A percentile compares a stretch with the other conserved stretches of the same genome.
Conservation (phyloP, 768 basidiomycete species). For the Calocybe gangraenosa region DNA sequence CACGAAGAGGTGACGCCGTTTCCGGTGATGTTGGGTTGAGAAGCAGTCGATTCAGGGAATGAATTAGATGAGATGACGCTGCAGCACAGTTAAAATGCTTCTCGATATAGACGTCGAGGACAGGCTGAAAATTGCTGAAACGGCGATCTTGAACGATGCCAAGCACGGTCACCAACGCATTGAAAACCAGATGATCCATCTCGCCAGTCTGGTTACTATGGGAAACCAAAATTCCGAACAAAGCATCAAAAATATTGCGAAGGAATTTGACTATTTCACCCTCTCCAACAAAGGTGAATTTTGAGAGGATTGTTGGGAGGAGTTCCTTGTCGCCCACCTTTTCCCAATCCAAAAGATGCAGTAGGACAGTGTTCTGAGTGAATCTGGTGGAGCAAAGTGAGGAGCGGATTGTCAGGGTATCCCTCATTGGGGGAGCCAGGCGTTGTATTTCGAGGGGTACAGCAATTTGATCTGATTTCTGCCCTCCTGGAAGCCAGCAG, state of each 20-base stretch:
- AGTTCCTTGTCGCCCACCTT: conserved; percentile 57
- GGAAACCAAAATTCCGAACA: conserved; percentile 86
- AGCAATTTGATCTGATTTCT: conserved; percentile 54
- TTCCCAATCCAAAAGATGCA: conserved; percentile 82
- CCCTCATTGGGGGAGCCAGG: conserved; percentile 65
- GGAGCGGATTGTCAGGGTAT: conserved; percentile 77
- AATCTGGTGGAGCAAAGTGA: conserved; percentile 90
- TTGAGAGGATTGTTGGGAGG: conserved; percentile 67
- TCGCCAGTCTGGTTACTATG: conserved; percentile 68
- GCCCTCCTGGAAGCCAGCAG: conserved; percentile 51
- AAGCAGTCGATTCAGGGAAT: conserved; percentile 82
- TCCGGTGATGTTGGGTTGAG: conserved; percentile 67
- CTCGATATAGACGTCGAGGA: conserved; percentile 91
- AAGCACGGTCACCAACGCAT: conserved; percentile 85
- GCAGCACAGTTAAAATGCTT: conserved; percentile 79
- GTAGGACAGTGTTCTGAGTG: conserved; percentile 85
- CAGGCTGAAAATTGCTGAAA: conserved; percentile 93
- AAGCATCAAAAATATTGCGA: conserved; percentile 85
- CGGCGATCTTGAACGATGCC: conserved; percentile 91
- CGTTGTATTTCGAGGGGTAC: conserved; percentile 60
- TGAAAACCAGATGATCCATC: conserved; percentile 85
- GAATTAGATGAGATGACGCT: conserved; percentile 81
- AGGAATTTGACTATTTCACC: conserved; percentile 94
- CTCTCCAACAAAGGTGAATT: conserved; percentile 91
- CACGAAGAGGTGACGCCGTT: conserved; percentile 73